These are phyloP conservation scores for Gossypium aridum DNA, from an alignment of 441 rosid species.

Conservation along the genomic window DNA sequence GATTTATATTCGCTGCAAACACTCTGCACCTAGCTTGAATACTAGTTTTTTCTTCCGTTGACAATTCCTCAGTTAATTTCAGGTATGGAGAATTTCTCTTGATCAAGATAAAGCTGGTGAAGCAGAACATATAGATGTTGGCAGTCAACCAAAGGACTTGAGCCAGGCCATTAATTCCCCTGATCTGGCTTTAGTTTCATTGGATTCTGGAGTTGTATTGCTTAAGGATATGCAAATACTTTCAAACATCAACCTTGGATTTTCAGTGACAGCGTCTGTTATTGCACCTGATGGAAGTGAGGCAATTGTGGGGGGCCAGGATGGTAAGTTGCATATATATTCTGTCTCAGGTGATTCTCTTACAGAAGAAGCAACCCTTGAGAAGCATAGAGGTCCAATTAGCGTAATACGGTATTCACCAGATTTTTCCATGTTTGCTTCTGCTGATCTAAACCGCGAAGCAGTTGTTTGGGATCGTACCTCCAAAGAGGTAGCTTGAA, in stretches of 20 bases:
- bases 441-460: conserved; percentile 35
- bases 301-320: conserved; percentile 33
- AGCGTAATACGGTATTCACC: conserved; percentile 36
- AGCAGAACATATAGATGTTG: conserved; percentile 26
- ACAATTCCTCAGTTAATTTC: background rate
- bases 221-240: conserved; percentile 20
- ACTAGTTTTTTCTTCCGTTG: background rate
- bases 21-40: background rate
- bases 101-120: conserved; percentile 23
- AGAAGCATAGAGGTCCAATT: conserved; percentile 41
- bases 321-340: conserved; percentile 39
- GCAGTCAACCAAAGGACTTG: conserved; percentile 34
- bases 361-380: conserved; percentile 33
- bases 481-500: conserved; percentile 27
- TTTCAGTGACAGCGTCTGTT: conserved; percentile 29
- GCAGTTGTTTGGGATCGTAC: conserved; percentile 40
- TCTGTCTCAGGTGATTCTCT: conserved; percentile 29
- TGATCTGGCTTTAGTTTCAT: conserved; percentile 27
- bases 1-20: background rate
- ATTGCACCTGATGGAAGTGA: conserved; percentile 36
- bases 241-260: conserved; percentile 27
- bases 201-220: conserved; percentile 30
- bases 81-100: conserved; percentile 34
- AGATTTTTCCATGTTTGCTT: conserved; percentile 40
- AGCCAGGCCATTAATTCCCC: conserved; percentile 27